Percentiles rank a stretch among this genome's conserved stretches.
Conservation (phyloP, 2,329 filamentous ascomycete species). For the Fusarium newnesense region DNA sequence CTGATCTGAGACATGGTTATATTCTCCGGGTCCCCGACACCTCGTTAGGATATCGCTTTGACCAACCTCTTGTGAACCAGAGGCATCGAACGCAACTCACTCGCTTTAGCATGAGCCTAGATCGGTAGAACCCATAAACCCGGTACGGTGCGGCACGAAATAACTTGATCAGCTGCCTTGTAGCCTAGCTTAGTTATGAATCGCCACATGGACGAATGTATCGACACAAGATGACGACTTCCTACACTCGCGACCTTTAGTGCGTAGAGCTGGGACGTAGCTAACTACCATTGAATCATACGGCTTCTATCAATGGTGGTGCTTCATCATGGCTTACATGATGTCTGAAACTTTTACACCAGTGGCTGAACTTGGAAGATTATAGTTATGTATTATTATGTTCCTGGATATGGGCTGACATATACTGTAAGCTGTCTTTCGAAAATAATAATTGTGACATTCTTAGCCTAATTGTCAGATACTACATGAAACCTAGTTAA, state of each 20-base stretch:
- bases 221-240: background rate
- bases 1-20: conserved; percentile 18
- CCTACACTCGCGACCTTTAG: background rate
- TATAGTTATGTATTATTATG: background rate
- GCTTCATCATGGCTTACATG: no score
- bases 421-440: background rate
- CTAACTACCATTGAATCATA: background rate
- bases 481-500: background rate
- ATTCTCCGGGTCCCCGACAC: background rate
- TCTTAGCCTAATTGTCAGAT: background rate
- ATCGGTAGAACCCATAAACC: background rate
- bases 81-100: background rate
- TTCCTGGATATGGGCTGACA: background rate
- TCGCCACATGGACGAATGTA: background rate
- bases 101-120: background rate
- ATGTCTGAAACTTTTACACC: background rate
- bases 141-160: background rate
- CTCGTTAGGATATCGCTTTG: background rate
- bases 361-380: background rate
- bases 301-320: background rate
- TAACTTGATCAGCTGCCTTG: background rate
- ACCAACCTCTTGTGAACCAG: background rate
- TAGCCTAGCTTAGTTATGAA: background rate
- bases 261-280: background rate
- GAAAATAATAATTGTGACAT: background rate